Base-by-base conservation (phyloP, 1,139 yeast species). In the Candida albicans region DNA sequence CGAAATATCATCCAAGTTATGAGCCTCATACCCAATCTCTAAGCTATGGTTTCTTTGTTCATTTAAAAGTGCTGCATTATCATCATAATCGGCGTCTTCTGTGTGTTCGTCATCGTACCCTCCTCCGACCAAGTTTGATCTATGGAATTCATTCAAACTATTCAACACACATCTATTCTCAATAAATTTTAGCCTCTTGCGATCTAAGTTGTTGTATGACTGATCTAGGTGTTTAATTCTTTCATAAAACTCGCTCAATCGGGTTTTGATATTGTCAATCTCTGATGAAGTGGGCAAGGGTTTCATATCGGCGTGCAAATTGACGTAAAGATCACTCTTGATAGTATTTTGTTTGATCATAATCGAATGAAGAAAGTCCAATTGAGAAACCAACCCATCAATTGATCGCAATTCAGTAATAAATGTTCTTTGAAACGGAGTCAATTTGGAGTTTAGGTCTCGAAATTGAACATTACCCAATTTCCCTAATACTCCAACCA, bases 391-490 rank as follows among this genome's bases (percentile, higher is more conserved):
- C 40, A 67, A 52, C 7, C 50, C 50, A 45, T 72, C 77, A 34
- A 69, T 61, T 6, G 77, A 72, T 51, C 96, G 77, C 45, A 90
- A 79, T 56, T 93, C 98, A 54, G 77, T 77, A 41, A 93, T 88
- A 60, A 86, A 93, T 0, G 95, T 80, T 51, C 98, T 75, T 65
- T 91, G 97, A 66, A 93, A 95, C 3, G 90, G 75, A 46, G 86
- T 84, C 43, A 87, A 79, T 55, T 79, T 80, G 39, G 84, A 73
- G 64, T 93, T 93, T 65, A 93, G 74, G 64, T 93, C 98, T 48
- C 96, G 77, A 64, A 95, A 90, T 60, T 95, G 98, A 26, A 93
- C 86, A 43, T 79, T 72, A 1, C 96, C 96, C 47, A 85, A 68
- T 49, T 82, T 81, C 8, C 99, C 99, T 34, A 93, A 68, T 2